Evolutionary conservation across 2,329 filamentous ascomycete species (phyloP).

Genomic region (Penicillium sp.): DNA sequence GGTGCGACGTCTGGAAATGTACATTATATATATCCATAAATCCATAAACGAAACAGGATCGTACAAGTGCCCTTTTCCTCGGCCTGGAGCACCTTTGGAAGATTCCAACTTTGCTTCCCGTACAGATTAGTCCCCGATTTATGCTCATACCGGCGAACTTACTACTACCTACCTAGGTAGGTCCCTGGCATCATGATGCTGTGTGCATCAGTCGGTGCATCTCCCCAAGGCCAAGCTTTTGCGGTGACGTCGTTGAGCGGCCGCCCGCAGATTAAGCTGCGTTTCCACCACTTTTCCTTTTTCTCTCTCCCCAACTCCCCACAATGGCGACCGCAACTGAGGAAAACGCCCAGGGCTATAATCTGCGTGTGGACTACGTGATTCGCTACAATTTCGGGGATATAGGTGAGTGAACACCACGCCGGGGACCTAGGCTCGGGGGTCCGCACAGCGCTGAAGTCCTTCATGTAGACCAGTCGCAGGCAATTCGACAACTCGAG

Average conservation of each 20-base stretch:
- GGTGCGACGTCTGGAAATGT: no score
- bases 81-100: no score
- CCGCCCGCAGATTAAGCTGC: conserved; percentile 8
- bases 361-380: conserved; percentile 82
- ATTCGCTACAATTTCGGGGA: conserved; percentile 72
- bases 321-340: conserved; percentile 32
- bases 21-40: no score
- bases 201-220: no score
- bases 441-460: conserved; percentile 4
- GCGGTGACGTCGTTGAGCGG: conserved; percentile 21
- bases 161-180: background rate
- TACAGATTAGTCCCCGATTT: no score
- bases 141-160: no score
- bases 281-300: conserved; percentile 4
- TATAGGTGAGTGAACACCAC: conserved; percentile 52
- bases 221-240: conserved; percentile 12
- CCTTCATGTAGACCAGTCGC: conserved; percentile 55
- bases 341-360: conserved; percentile 42
- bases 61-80: no score
- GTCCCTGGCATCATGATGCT: no score
- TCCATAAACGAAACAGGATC: no score
- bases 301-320: conserved; percentile 3
- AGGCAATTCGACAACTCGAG: conserved; percentile 73
- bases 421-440: background rate
- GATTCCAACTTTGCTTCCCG: no score